Evolutionary conservation across 2,329 filamentous ascomycete species (phyloP), one percentile per base, ranked within the genome.

Genomic region (Botrytis fragariae): DNA sequence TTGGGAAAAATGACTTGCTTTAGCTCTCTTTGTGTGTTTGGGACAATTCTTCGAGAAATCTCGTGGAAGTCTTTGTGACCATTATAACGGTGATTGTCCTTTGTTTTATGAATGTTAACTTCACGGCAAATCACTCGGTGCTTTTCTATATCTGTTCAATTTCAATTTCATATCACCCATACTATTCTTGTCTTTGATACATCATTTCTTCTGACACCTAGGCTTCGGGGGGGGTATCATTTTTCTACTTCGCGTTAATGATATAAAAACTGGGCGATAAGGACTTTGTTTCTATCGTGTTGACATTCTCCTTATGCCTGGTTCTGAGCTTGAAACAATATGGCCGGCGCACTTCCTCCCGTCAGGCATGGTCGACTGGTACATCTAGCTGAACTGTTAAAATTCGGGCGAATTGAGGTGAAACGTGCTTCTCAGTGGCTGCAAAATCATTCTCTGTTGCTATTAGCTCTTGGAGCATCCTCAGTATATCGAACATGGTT

Each of bases 21-120:
- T 57, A n/a, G 18, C 65, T 69, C 65, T 68, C 65, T 68, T 57
- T 68, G 48, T 68, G 48, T 42, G 35, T 68, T 57, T 68, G 48
- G 9, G 42, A 42, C 4, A 32, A 25, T 57, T 57, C 14, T 39
- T 32, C 10, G 25, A 68, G 48, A 68, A 42, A 51, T 16, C 45
- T 68, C n/a, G 35, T 68, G 35, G 48, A 68, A 67, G 29, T 18
- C 48, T 68, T 68, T 68, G 65, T 57, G 25, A 32, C 18, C 5
- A 16, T 68, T 42, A 32, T 42, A 6, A 32, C 3, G 12, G 63
- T 35, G n/a, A 12, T 37, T 65, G 35, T n/a, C 25, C 65, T 68
- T 68, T 68, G 48, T 68, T 51, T 57, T 5, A 68, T 32, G 10
- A 16, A 14, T 16, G 7, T 12, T 12, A 29, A 16, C 20, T 54